These are phyloP conservation scores for Echinochloa phyllopogon DNA, from an alignment of 176 grass and related monocot genomes.

Conservation along the genomic window DNA sequence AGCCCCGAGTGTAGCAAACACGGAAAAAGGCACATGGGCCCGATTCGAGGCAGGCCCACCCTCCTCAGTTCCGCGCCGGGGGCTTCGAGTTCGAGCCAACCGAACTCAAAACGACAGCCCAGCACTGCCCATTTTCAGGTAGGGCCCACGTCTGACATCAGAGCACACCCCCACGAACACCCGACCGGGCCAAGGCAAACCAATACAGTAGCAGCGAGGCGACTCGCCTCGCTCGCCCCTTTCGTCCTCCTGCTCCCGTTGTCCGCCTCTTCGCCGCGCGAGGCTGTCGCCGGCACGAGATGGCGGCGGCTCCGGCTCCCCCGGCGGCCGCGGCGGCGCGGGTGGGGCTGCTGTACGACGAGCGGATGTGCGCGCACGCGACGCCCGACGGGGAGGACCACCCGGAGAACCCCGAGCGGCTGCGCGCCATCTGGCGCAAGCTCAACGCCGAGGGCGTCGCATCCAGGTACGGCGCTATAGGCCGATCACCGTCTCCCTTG, in stretches of 20 bases:
- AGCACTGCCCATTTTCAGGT: background rate
- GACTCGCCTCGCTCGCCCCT: background rate
- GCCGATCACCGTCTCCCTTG: background rate
- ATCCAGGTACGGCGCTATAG: constrained; percentile 48
- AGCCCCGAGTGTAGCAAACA: no score
- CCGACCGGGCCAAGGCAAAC: background rate
- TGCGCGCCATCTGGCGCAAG: constrained; percentile 83
- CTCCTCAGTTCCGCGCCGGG: no score
- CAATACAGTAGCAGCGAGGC: background rate
- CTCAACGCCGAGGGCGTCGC: constrained; percentile 67
- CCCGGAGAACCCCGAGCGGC: constrained; percentile 82
- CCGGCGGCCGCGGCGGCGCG: background rate
- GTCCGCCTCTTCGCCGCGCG: background rate
- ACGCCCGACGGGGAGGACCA: constrained; percentile 69
- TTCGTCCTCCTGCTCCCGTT: background rate
- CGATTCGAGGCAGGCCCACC: background rate
- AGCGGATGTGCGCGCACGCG: constrained; percentile 90
- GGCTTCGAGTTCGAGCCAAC: background rate
- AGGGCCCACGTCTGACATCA: constrained; percentile 2
- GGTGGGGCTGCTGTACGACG: constrained; percentile 91
- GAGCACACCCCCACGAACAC: background rate
- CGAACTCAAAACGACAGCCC: background rate
- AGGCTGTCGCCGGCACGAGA: background rate
- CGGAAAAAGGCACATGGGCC: background rate
- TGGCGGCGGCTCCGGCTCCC: constrained; percentile 5